Evolutionary conservation across 2,329 filamentous ascomycete genomes (phyloP).

Genomic region (Hypomyces perniciosus): DNA sequence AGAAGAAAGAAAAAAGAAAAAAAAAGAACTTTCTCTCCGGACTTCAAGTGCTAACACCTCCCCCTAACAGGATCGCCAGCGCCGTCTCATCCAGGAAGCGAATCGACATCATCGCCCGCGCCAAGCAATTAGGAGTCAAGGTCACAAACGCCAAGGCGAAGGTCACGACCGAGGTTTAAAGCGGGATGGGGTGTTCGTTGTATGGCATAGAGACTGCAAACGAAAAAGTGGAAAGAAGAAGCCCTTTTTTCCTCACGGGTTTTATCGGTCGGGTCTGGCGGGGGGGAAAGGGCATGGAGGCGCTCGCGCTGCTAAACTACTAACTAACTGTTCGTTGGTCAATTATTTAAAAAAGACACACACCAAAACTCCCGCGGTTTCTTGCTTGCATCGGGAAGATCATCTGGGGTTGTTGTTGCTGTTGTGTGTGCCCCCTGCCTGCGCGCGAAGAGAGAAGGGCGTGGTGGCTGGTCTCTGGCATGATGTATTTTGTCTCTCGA

Average conservation of each 20-base stretch:
- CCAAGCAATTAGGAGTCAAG: conserved; percentile 98
- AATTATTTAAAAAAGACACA: too few relatives aligned
- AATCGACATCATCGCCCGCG: conserved; percentile 94
- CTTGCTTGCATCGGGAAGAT: too few relatives aligned
- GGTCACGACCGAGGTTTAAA: conserved; percentile 89
- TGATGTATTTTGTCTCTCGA: conserved; percentile 4
- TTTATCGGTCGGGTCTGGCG: not conserved
- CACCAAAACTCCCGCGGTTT: too few relatives aligned
- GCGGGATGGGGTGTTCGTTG: too few relatives aligned
- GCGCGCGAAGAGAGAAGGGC: not conserved
- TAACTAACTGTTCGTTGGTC: too few relatives aligned
- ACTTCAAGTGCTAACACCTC: not conserved
- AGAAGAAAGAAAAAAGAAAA: not conserved
- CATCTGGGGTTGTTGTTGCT: too few relatives aligned
- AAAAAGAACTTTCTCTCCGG: not conserved
- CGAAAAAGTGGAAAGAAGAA: not conserved
- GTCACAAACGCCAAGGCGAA: conserved; percentile 99
- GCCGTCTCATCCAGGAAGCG: conserved; percentile 98
- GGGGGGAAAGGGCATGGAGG: too few relatives aligned
- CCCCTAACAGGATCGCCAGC: conserved; percentile 75
- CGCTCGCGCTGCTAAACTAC: too few relatives aligned
- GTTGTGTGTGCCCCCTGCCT: conserved; percentile 5
- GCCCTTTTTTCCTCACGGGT: conserved; percentile 2
- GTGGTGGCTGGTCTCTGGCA: not conserved
- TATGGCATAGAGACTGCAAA: not conserved